These are phyloP conservation scores for Darksidea phi DNA, from an alignment of 495 filamentous ascomycete genomes.

Conservation along the genomic window DNA sequence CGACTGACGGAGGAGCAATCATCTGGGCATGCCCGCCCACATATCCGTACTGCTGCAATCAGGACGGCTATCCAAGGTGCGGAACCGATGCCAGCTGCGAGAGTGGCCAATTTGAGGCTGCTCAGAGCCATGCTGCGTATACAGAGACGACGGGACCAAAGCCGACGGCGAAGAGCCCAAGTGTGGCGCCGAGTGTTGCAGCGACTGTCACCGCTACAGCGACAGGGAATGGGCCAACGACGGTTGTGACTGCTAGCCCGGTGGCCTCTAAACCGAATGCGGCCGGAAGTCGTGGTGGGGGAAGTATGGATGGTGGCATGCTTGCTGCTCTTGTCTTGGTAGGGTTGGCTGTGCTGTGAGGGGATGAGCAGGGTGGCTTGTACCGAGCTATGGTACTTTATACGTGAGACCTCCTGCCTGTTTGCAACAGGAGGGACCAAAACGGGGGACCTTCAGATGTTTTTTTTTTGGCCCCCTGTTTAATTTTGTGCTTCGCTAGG, in stretches of 20 bases:
- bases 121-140: background rate
- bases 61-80: background rate
- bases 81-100: background rate
- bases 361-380: background rate
- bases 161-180: background rate
- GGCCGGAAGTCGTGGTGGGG: background rate
- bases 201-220: background rate
- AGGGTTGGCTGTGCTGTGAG: background rate
- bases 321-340: background rate
- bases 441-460: background rate
- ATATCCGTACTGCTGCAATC: background rate
- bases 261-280: background rate
- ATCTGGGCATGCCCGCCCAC: background rate
- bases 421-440: background rate
- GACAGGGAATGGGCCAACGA: background rate
- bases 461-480: no score
- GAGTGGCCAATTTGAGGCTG: background rate
- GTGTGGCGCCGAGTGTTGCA: background rate
- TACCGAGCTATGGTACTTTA: slow-evolving; percentile 1
- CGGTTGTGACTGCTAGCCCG: background rate
- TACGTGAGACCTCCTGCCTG: background rate
- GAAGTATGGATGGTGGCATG: background rate
- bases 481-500: no score
- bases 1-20: background rate
- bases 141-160: background rate